phyloP scores from a whole-genome alignment of 805 yeast species.

The Saccharomycodes ludwigii region DNA sequence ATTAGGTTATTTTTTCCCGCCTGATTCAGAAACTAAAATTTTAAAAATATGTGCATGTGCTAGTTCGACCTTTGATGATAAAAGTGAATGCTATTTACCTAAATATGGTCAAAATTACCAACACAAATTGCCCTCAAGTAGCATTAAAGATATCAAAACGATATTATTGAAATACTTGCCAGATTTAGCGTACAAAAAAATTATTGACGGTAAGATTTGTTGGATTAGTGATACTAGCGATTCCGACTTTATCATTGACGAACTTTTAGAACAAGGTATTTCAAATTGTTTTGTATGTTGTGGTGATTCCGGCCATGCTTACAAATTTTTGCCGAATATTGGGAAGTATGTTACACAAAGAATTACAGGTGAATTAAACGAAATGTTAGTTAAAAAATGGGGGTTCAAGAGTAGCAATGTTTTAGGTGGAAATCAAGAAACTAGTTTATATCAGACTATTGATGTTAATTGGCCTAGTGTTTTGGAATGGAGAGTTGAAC shows the following conservation, averaged over 20 bases:
- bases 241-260: slow-evolving; percentile 29
- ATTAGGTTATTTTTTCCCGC: slow-evolving; percentile 35
- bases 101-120: no score
- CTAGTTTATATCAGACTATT: no score
- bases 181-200: slow-evolving; percentile 26
- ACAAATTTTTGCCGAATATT: slow-evolving; percentile 34
- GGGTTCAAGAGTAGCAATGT: slow-evolving; percentile 19
- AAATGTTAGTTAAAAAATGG: slow-evolving; percentile 19
- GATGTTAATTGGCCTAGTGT: no score
- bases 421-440: slow-evolving; percentile 2
- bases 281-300: slow-evolving; percentile 28
- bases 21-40: slow-evolving; percentile 26
- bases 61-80: slow-evolving; percentile 6
- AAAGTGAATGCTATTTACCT: no score
- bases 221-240: slow-evolving; percentile 33
- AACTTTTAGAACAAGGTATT: slow-evolving; percentile 24
- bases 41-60: slow-evolving; percentile 23
- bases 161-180: slow-evolving; percentile 26
- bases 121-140: slow-evolving; percentile 18
- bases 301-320: slow-evolving; percentile 39
- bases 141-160: slow-evolving; percentile 14
- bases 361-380: slow-evolving; percentile 20
- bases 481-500: slow-evolving; percentile 8
- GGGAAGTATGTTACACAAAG: slow-evolving; percentile 30
- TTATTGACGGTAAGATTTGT: slow-evolving; percentile 25